A percentile compares a stretch with the other conserved stretches of the same genome.
Conservation (phyloP, 1,139 yeast genomes). For the Zhuliangozyma blackwelliae region DNA sequence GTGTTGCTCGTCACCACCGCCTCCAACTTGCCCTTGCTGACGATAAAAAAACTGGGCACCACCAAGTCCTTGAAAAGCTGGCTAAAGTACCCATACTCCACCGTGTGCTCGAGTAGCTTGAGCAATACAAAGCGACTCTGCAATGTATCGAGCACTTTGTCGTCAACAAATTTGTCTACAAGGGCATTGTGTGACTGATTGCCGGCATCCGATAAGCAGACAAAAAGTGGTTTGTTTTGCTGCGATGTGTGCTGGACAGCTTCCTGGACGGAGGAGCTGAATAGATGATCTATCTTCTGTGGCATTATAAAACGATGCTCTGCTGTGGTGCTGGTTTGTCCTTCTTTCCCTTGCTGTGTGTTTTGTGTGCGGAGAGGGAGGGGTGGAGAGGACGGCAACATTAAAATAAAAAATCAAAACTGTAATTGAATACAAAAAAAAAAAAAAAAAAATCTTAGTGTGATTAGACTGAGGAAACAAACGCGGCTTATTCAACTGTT, state of each 20-base stretch:
- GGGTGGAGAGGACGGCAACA: no score
- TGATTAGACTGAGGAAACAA: no score
- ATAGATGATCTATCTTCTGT: slow-evolving; percentile 10
- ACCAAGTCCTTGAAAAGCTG: slow-evolving; percentile 45
- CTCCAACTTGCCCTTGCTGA: slow-evolving; percentile 42
- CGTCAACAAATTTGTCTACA: slow-evolving; percentile 14
- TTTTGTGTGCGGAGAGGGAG: no score
- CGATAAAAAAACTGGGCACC: slow-evolving; percentile 48
- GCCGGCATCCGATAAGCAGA: slow-evolving; percentile 26
- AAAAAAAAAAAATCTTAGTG: no score
- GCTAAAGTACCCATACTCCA: slow-evolving; percentile 45
- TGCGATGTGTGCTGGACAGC: slow-evolving; percentile 39
- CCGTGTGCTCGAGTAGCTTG: slow-evolving; percentile 38
- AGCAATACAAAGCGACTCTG: slow-evolving; percentile 34
- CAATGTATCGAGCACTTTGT: slow-evolving; percentile 10
- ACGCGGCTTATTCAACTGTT: no score
- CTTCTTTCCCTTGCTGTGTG: no score
- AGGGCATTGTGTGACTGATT: slow-evolving; percentile 17
- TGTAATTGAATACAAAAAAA: no score
- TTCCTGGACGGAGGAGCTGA: slow-evolving; percentile 29
- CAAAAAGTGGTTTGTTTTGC: slow-evolving; percentile 37
- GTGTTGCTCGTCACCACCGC: slow-evolving; percentile 34
- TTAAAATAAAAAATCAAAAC: no score
- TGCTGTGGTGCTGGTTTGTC: no score
- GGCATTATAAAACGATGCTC: slow-evolving; percentile 2